Evolutionary conservation across 345 rosid species (phyloP).

Genomic region (Populus simonii): DNA sequence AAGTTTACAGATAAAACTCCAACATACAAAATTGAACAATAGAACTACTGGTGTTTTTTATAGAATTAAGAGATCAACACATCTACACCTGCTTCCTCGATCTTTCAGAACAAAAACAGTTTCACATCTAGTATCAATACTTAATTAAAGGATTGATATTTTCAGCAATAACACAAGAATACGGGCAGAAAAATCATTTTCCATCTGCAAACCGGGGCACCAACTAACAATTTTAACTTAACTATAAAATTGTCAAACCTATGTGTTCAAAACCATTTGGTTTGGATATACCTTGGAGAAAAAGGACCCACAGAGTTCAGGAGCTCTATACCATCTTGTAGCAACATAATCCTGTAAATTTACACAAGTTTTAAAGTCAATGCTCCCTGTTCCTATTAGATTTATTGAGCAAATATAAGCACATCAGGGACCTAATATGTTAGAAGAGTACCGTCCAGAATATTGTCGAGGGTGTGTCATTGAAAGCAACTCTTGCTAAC

Average conservation of each 20-base stretch:
- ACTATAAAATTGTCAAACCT: not conserved
- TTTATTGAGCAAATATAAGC: not conserved
- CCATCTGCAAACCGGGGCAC: not conserved
- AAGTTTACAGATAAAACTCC: not conserved
- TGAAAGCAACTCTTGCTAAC: constrained; percentile 92
- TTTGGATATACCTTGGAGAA: constrained; percentile 70
- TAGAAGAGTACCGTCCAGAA: constrained; percentile 76
- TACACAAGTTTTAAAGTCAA: constrained; percentile 11
- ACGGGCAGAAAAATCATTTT: not conserved
- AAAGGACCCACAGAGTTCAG: constrained; percentile 97
- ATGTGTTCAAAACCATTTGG: not conserved
- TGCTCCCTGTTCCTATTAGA: not conserved
- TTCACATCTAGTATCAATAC: not conserved
- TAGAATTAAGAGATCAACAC: not conserved
- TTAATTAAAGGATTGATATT: not conserved
- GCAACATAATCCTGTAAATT: constrained; percentile 85
- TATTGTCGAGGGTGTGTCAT: constrained; percentile 77
- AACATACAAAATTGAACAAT: not conserved
- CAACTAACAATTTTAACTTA: not conserved
- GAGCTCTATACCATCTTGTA: constrained; percentile 98
- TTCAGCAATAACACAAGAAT: not conserved
- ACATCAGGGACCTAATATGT: constrained; percentile 1
- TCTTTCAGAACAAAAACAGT: not conserved
- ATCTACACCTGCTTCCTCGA: not conserved
- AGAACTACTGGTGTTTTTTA: not conserved